A percentile compares a stretch with the other conserved stretches of the same genome.
These are phyloP conservation scores for Ustanciosporium gigantosporum DNA, from an alignment of 1,284 basidiomycete species.

Conservation along the genomic window DNA sequence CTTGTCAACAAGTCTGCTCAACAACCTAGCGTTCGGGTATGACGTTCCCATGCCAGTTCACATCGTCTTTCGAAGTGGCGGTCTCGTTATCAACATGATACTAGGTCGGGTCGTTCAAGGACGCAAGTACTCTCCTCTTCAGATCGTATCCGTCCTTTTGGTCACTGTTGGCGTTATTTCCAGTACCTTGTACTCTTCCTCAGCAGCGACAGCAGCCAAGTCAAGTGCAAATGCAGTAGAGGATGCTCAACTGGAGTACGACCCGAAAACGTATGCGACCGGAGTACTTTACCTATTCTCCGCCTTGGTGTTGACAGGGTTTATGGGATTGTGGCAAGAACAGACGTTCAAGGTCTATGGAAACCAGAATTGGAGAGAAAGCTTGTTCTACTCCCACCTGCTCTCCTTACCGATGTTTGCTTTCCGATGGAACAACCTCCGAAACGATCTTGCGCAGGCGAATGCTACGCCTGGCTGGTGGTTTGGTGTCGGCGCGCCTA, in stretches of 20 bases:
- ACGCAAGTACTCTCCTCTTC: constrained; percentile 53
- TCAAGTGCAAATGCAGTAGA: neutral
- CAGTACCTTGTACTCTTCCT: constrained; percentile 73
- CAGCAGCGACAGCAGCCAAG: constrained; percentile 11
- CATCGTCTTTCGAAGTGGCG: constrained; percentile 90
- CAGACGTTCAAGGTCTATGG: constrained; percentile 74
- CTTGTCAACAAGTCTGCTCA: constrained; percentile 77
- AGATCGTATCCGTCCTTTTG: constrained; percentile 69
- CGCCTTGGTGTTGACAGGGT: constrained; percentile 78
- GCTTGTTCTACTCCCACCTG: constrained; percentile 75
- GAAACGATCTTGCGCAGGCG: constrained; percentile 22
- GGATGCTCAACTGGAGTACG: neutral
- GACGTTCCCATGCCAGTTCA: constrained; percentile 87
- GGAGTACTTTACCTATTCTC: constrained; percentile 76
- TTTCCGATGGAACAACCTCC: constrained; percentile 8
- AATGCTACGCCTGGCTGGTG: constrained; percentile 42
- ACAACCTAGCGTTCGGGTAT: constrained; percentile 85
- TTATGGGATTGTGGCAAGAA: constrained; percentile 86
- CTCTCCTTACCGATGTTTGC: constrained; percentile 75
- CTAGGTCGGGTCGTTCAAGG: constrained; percentile 70
- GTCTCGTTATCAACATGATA: constrained; percentile 78
- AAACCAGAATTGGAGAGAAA: constrained; percentile 77
- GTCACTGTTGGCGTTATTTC: constrained; percentile 81
- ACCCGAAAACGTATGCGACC: constrained; percentile 65
- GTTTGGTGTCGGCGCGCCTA: constrained; percentile 28